Conservation (phyloP, 345 rosid genomes). For the Brassica nigra region DNA sequence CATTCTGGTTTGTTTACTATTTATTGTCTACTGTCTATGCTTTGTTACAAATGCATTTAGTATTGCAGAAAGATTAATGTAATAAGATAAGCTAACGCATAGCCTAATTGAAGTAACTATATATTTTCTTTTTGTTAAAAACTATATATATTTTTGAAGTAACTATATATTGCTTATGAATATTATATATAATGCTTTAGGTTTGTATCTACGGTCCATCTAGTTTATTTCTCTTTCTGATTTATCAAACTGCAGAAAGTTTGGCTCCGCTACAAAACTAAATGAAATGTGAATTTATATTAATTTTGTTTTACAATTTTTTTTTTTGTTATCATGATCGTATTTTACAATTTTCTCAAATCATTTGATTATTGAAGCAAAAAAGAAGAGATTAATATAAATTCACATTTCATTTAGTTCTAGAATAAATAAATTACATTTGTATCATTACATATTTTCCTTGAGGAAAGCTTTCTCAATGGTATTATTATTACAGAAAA, state of each 20-base stretch:
- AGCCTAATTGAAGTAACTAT: neutral
- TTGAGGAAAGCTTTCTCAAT: neutral
- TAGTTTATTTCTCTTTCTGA: neutral
- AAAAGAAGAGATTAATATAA: neutral
- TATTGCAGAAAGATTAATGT: neutral
- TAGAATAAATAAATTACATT: neutral
- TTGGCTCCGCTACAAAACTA: neutral
- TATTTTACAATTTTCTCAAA: neutral
- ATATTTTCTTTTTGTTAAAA: neutral
- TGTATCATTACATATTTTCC: neutral
- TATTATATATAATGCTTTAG: neutral
- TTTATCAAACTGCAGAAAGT: slow-evolving; percentile 1
- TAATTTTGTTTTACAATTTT: neutral
- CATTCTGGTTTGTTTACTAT: neutral
- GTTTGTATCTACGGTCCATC: neutral
- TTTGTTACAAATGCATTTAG: neutral
- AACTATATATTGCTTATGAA: neutral
- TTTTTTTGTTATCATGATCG: neutral
- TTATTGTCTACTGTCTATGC: neutral
- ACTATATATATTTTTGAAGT: neutral
- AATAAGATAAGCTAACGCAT: neutral
- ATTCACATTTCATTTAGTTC: neutral
- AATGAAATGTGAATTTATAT: too few relatives aligned
- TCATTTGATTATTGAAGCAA: neutral
- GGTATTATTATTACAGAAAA: neutral